Base-by-base conservation (phyloP, 805 yeast genomes). In the Debaryomyces hansenii region DNA sequence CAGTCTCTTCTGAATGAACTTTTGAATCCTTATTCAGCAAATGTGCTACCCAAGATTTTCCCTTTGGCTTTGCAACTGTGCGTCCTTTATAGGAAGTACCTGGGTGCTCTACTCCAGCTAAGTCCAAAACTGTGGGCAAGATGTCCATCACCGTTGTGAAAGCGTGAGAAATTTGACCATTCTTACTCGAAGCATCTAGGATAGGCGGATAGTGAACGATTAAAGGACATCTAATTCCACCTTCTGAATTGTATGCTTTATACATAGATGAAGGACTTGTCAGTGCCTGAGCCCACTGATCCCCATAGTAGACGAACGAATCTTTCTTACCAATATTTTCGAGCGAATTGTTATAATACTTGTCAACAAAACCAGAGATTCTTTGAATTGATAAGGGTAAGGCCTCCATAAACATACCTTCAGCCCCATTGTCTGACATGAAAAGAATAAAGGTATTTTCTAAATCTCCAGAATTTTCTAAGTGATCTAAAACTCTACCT, bases 371-470 rank as follows among this genome's bases (percentile, higher is more conserved):
- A 6, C 55, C 60, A 15, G 50, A 37, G 41, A 59, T 60, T 33
- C 66, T 62, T 21, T 54, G 60, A 20, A 55, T 49, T 4, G 62
- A 48, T 38, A 78, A 58, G 2, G 86, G 84, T 53, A 78, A 62
- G 2, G 83, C 84, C 51, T 80, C 84, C 62, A 78, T 65, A 41
- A 78, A 61, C 72, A 79, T 74, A 12, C 85, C 83, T 56, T 82
- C 85, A 4, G 85, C 85, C 20, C 85, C 86, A 57, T 82, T 82
- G 59, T 82, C 85, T 3, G 84, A 79, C 75, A 80, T 77, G 63
- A 82, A 82, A 29, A 79, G 50, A n/a, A 81, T 66, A 52, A 80
- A 66, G 0, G 85, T 81, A 60, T 82, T 77, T 35, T 80, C 84
- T 21, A 72, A 58, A 55, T 78, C 78, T 10, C 71, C 78, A 1